Conservation (phyloP, 768 basidiomycete genomes). For the Phanerodontia chrysosporium region DNA sequence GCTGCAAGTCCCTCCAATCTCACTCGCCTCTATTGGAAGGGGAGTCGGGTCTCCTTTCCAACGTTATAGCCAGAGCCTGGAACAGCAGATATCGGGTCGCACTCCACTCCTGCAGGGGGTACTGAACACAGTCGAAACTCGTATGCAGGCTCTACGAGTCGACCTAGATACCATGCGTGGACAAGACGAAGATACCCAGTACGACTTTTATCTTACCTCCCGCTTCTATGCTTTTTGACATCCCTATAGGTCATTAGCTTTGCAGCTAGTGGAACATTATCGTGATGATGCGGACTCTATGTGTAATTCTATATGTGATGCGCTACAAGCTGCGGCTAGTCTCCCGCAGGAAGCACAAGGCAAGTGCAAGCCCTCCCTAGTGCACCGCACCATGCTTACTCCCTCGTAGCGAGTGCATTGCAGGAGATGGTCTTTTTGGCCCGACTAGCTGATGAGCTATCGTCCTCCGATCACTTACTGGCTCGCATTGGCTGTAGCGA, state of each 20-base stretch:
- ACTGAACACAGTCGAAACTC: conserved; percentile 54
- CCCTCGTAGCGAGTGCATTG: neutral
- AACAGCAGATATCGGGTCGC: conserved; percentile 60
- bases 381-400: neutral
- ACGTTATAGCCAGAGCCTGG: conserved; percentile 57
- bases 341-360: conserved; percentile 33
- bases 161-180: conserved; percentile 51
- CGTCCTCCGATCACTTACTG: conserved; percentile 40
- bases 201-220: too few species aligned
- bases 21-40: conserved; percentile 33
- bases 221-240: neutral
- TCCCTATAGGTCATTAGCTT: conserved; percentile 27
- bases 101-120: conserved; percentile 58
- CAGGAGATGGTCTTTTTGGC: conserved; percentile 39
- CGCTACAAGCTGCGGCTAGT: conserved; percentile 36
- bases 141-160: conserved; percentile 51
- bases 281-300: conserved; percentile 47
- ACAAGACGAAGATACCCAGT: conserved; percentile 42
- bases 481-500: conserved; percentile 39
- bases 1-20: conserved; percentile 49
- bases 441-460: conserved; percentile 46
- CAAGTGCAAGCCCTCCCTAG: conserved; percentile 6
- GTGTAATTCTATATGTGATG: conserved; percentile 37
- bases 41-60: conserved; percentile 45
- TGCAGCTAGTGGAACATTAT: conserved; percentile 42